Percentiles rank a stretch among this genome's conserved stretches.
Evolutionary conservation across 768 basidiomycete species (phyloP).

Genomic region (Lactarius pseudohatsudake): DNA sequence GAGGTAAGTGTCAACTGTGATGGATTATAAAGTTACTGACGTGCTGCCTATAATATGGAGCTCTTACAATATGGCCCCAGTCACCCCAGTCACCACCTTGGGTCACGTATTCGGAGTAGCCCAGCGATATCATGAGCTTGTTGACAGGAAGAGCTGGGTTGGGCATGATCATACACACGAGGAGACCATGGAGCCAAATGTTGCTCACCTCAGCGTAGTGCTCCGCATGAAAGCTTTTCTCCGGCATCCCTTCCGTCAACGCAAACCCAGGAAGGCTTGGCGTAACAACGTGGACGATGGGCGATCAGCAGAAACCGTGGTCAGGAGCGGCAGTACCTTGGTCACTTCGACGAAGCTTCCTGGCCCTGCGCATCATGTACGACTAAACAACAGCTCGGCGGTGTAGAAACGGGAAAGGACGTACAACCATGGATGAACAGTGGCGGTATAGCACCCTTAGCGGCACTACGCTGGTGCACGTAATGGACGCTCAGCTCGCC

Average conservation of each 20-base stretch:
- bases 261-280: conserved; percentile 52
- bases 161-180: neutral
- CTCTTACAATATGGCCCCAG: conserved; percentile 42
- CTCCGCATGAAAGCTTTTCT: conserved; percentile 43
- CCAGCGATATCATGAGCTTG: conserved; percentile 36
- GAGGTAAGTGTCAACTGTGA: too few relatives aligned
- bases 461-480: too few relatives aligned
- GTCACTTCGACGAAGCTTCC: too few relatives aligned
- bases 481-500: too few relatives aligned
- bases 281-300: conserved; percentile 57
- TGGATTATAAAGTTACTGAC: neutral
- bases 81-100: conserved; percentile 43
- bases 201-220: conserved; percentile 50
- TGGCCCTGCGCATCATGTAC: too few relatives aligned
- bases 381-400: too few relatives aligned
- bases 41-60: too few relatives aligned
- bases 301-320: conserved; percentile 37
- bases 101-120: conserved; percentile 39
- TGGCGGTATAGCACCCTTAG: too few relatives aligned
- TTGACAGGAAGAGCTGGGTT: conserved; percentile 28
- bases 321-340: conserved; percentile 3
- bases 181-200: neutral
- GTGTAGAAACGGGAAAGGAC: too few relatives aligned
- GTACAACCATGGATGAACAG: too few relatives aligned
- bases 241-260: conserved; percentile 51